Base-by-base conservation (phyloP, 805 yeast genomes). In the Yarrowia deformans region DNA sequence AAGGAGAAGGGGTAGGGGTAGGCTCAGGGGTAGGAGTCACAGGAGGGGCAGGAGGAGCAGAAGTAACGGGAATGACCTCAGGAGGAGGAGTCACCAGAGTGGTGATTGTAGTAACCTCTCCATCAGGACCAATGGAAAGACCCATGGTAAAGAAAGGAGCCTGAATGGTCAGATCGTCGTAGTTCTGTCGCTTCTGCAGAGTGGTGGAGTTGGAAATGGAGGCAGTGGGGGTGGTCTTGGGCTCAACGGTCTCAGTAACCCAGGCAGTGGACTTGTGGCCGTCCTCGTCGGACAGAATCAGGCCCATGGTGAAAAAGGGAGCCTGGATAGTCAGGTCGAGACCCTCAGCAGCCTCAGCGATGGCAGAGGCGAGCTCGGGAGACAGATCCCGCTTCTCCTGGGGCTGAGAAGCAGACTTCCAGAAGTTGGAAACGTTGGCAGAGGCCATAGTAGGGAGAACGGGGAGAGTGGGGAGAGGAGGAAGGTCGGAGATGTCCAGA, bases 301-400 rank as follows among this genome's bases (percentile, higher is more conserved):
- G 63, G 10, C 63, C 63, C 48, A 56, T 40, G 19, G 63, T 56
- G 48, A 56, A 56, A 39, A 56, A 56, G n/a, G 63, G 63, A 29
- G 63, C 63, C 63, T 56, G 48, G 29, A 56, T 56, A n/a, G 63
- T 40, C 7, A 56, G 63, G 8, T 56, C 63, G 3, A 56, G 46
- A n/a, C 48, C 63, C 63, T 40, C 63, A 12, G 32, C 34, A 16
- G 45, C 60, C 60, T 54, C 60, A 32, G 19, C 45, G 5, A 54
- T 23, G 16, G 43, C 60, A 37, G 60, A 39, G 3, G 23, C 12
- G 8, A 7, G 8, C 60, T 54, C 18, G 19, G 60, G 60, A 14
- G 60, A 8, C 19, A 54, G 12, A 8, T 56, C 37, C 29, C 63
- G 63, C 63, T 56, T 42, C 43, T 50, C 37, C 52, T 48, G 5